phyloP scores from a whole-genome alignment of 352 stramenopile genomes.

The Albugo candida region DNA sequence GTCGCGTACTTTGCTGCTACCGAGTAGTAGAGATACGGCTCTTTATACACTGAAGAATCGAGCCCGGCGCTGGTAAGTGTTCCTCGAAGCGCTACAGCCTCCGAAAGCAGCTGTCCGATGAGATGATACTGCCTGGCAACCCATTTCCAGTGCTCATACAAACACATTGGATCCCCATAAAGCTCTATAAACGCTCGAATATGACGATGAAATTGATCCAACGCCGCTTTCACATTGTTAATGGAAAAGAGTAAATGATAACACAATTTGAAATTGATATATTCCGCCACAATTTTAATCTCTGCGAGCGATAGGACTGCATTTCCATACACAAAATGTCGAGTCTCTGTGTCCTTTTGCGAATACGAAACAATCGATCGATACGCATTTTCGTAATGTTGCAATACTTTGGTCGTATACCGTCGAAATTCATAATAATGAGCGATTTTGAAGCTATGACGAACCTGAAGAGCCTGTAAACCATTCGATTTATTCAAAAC shows the following conservation, averaged over 20 bases:
- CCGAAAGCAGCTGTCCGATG: conserved; percentile 61
- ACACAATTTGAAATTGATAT: conserved; percentile 76
- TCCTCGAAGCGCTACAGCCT: conserved; percentile 48
- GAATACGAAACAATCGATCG: conserved; percentile 26
- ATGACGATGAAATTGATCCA: conserved; percentile 70
- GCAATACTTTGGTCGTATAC: conserved; percentile 69
- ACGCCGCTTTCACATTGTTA: conserved; percentile 62
- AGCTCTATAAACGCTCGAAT: conserved; percentile 17
- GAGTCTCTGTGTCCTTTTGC: neutral
- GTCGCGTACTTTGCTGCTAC: conserved; percentile 73
- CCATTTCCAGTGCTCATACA: conserved; percentile 73
- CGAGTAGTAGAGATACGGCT: conserved; percentile 73
- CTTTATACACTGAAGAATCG: conserved; percentile 69
- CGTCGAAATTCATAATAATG: conserved; percentile 79
- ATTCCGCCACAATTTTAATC: conserved; percentile 72
- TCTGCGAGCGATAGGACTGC: conserved; percentile 20
- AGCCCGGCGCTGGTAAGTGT: conserved; percentile 27
- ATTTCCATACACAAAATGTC: conserved; percentile 11
- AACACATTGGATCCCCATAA: conserved; percentile 29
- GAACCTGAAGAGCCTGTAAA: conserved; percentile 34
- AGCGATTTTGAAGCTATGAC: conserved; percentile 78
- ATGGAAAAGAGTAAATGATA: conserved; percentile 78
- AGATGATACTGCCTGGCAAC: conserved; percentile 74
- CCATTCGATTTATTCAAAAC: conserved; percentile 28
- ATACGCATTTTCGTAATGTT: conserved; percentile 74